A percentile compares a stretch with the other conserved stretches of the same genome.
Conservation (phyloP, 1,284 basidiomycete genomes). For the Ganoderma meredithae region DNA sequence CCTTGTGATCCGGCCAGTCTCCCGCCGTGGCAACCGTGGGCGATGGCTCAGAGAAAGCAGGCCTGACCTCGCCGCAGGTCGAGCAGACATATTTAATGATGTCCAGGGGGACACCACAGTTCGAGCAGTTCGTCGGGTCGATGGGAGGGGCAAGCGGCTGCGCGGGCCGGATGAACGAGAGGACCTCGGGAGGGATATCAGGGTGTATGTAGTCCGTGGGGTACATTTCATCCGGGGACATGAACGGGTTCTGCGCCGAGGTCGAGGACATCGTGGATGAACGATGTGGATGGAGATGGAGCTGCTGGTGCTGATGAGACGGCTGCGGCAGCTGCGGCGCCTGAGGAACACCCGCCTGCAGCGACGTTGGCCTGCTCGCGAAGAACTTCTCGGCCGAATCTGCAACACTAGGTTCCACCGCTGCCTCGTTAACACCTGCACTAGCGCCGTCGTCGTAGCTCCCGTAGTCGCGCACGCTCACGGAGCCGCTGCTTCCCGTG, state of each 20-base stretch:
- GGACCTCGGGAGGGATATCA: slow-evolving; percentile 59
- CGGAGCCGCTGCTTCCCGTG: slow-evolving; percentile 58
- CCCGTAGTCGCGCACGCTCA: slow-evolving; percentile 53
- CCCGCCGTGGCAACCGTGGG: slow-evolving; percentile 13
- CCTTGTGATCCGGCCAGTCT: slow-evolving; percentile 38
- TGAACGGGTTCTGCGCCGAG: slow-evolving; percentile 25
- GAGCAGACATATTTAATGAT: slow-evolving; percentile 87
- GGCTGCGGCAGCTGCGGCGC: background rate
- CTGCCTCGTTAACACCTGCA: slow-evolving; percentile 42
- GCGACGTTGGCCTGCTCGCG: slow-evolving; percentile 58
- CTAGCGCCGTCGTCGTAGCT: slow-evolving; percentile 58
- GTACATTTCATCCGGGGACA: slow-evolving; percentile 23
- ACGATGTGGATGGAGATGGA: slow-evolving; percentile 47
- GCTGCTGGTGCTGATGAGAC: background rate
- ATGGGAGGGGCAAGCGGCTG: slow-evolving; percentile 62
- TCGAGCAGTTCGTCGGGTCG: slow-evolving; percentile 81
- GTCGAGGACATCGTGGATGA: slow-evolving; percentile 19
- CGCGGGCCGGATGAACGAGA: slow-evolving; percentile 53
- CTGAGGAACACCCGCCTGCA: slow-evolving; percentile 53
- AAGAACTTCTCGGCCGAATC: slow-evolving; percentile 30
- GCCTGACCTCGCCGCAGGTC: slow-evolving; percentile 81
- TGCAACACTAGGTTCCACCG: slow-evolving; percentile 29
- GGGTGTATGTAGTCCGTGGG: slow-evolving; percentile 43
- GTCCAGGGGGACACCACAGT: slow-evolving; percentile 77
- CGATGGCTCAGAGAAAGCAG: slow-evolving; percentile 37